Percentiles rank a stretch among this genome's conserved stretches.
phyloP scores from a whole-genome alignment of 352 stramenopile genomes.

The Phytophthora lateralis region DNA sequence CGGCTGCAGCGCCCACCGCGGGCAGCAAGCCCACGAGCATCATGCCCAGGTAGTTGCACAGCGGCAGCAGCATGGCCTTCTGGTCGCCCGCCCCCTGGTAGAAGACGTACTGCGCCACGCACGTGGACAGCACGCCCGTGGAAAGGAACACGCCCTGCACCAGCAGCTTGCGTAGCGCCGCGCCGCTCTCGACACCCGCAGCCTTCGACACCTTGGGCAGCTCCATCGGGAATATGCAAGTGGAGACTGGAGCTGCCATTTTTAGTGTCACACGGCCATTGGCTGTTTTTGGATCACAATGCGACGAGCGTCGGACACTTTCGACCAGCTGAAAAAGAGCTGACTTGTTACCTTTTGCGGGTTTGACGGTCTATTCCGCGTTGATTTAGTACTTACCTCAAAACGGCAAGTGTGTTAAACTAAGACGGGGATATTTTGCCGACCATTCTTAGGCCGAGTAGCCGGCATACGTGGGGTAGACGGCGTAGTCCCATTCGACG shows the following conservation, averaged over 20 bases:
- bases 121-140: slow-evolving; percentile 88
- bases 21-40: slow-evolving; percentile 83
- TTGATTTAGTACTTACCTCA: background rate
- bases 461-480: slow-evolving; percentile 47
- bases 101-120: slow-evolving; percentile 84
- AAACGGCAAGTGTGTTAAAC: too few relatives aligned
- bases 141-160: slow-evolving; percentile 78
- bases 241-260: background rate
- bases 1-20: slow-evolving; percentile 3
- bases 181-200: background rate
- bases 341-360: slow-evolving; percentile 1
- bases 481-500: slow-evolving; percentile 49
- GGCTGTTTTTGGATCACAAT: background rate
- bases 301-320: background rate
- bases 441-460: slow-evolving; percentile 27
- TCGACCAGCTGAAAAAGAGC: slow-evolving; percentile 15
- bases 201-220: slow-evolving; percentile 23
- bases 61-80: slow-evolving; percentile 82
- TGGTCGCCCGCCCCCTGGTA: slow-evolving; percentile 85
- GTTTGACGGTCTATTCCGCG: background rate
- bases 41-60: slow-evolving; percentile 89
- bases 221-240: slow-evolving; percentile 15
- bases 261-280: slow-evolving; percentile 20
- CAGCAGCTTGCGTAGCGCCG: slow-evolving; percentile 20
- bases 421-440: too few relatives aligned